A percentile compares a stretch with the other conserved stretches of the same genome.
These are phyloP conservation scores for Talaromyces verruculosus DNA, from an alignment of 2,329 filamentous ascomycete genomes.

Conservation along the genomic window DNA sequence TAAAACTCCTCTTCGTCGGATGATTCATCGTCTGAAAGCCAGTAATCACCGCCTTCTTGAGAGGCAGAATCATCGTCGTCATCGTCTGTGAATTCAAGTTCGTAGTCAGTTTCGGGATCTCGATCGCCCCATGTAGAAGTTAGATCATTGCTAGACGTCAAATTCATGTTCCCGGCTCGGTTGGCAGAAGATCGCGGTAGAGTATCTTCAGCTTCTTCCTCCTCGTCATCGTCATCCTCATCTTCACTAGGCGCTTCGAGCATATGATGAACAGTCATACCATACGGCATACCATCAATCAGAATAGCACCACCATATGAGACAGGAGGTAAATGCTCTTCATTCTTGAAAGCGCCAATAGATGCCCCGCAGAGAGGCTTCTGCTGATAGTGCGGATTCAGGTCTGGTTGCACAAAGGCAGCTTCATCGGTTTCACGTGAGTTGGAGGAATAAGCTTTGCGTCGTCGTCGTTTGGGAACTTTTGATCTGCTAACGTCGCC, in stretches of 20 bases:
- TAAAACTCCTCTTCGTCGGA: constrained; percentile 54
- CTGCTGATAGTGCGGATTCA: constrained; percentile 75
- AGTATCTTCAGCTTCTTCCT: constrained; percentile 32
- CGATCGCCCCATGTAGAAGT: constrained; percentile 44
- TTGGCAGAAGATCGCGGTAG: constrained; percentile 50
- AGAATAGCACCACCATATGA: constrained; percentile 86
- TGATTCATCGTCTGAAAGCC: constrained; percentile 47
- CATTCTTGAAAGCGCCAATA: constrained; percentile 84
- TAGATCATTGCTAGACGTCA: constrained; percentile 32
- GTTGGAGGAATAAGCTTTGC: constrained; percentile 37
- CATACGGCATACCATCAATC: constrained; percentile 79
- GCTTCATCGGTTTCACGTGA: constrained; percentile 30
- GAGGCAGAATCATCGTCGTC: constrained; percentile 45
- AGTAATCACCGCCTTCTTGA: constrained; percentile 43
- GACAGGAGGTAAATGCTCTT: constrained; percentile 83
- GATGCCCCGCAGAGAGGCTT: constrained; percentile 82
- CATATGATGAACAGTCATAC: constrained; percentile 97
- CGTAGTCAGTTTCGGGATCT: constrained; percentile 39
- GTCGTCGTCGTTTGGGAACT: constrained; percentile 45
- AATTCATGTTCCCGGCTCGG: constrained; percentile 29
- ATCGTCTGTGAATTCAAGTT: constrained; percentile 58
- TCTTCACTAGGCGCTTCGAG: constrained; percentile 66
- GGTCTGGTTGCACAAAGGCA: constrained; percentile 32
- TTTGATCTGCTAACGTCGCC: constrained; percentile 59
- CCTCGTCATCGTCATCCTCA: constrained; percentile 44